Conservation (phyloP, 495 filamentous ascomycete genomes). For the Podospora conica region DNA sequence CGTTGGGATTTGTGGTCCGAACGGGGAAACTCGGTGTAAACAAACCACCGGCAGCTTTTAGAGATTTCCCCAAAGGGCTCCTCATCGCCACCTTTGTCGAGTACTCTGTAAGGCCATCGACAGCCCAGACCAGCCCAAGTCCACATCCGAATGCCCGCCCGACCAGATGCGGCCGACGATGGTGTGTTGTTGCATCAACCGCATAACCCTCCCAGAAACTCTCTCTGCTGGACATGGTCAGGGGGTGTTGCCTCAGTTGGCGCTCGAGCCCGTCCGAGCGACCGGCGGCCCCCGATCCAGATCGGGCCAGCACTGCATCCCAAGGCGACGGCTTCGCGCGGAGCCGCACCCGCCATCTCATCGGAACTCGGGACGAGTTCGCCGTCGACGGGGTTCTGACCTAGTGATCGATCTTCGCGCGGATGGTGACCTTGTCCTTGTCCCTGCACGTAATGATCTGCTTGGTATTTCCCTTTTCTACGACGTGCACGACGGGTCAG, state of each 20-base stretch:
- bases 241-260: background rate
- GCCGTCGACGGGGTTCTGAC: background rate
- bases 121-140: background rate
- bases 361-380: background rate
- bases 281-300: background rate
- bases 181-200: background rate
- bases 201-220: background rate
- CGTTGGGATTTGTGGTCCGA: background rate
- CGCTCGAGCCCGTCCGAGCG: background rate
- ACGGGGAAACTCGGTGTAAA: background rate
- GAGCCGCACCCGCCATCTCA: background rate
- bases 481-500: background rate
- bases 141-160: background rate
- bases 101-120: no score
- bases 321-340: background rate
- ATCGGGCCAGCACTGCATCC: background rate
- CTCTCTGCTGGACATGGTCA: background rate
- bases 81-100: background rate
- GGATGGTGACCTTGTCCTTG: background rate
- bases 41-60: background rate
- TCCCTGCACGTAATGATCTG: background rate
- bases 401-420: background rate
- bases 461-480: conserved; percentile 6
- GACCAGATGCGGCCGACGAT: background rate
- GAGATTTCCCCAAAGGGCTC: background rate